These are phyloP conservation scores for Phoenix roebelenii DNA, from an alignment of 176 grass and related monocot genomes.

Conservation along the genomic window DNA sequence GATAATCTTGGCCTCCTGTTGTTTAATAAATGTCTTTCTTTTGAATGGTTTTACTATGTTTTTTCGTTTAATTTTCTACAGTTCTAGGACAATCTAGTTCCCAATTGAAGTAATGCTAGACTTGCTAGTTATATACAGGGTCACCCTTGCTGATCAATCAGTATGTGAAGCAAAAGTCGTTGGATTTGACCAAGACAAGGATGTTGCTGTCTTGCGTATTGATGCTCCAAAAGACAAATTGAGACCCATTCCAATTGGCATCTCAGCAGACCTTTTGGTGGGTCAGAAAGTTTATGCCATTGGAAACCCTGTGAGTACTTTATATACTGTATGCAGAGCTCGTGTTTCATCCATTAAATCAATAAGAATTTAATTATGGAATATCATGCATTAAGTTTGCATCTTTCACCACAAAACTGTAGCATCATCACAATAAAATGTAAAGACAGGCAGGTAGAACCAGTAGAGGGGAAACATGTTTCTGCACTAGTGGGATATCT, in stretches of 20 bases:
- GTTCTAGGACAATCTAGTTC: conserved; percentile 8
- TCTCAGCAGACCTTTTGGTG: conserved; percentile 82
- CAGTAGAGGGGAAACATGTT: too few species aligned
- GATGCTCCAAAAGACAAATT: conserved; percentile 87
- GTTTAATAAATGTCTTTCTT: too few species aligned
- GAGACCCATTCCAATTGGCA: conserved; percentile 77
- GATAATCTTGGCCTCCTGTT: too few species aligned
- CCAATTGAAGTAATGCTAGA: conserved; percentile 33
- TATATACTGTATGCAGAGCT: not conserved
- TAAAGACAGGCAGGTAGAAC: too few species aligned
- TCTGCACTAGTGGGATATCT: too few species aligned
- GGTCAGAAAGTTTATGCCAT: conserved; percentile 99
- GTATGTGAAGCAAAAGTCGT: conserved; percentile 78
- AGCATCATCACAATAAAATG: too few species aligned
- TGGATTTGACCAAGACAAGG: conserved; percentile 98
- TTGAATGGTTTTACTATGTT: not conserved
- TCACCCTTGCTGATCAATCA: conserved; percentile 86
- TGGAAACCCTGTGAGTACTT: conserved; percentile 86
- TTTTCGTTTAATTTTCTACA: not conserved
- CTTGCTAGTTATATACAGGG: conserved; percentile 55
- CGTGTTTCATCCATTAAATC: too few species aligned
- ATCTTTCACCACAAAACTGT: too few species aligned
- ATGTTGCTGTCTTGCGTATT: conserved; percentile 88
- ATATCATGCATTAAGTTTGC: too few species aligned
- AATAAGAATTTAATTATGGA: too few species aligned